Evolutionary conservation across 805 yeast genomes (phyloP).

Genomic region (Yueomyces sp.): DNA sequence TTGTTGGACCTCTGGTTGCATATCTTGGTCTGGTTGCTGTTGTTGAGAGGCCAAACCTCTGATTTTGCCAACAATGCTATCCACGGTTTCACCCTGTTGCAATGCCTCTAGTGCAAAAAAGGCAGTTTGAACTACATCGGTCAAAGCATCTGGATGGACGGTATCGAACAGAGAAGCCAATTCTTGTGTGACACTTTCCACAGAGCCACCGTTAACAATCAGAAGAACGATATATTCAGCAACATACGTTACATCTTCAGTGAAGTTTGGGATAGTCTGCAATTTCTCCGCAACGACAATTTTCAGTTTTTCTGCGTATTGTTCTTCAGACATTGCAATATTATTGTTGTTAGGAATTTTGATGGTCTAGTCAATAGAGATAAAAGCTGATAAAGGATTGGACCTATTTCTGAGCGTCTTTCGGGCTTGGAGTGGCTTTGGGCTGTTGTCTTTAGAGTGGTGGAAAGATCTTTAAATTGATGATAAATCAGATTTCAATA

Average conservation of each 20-base stretch:
- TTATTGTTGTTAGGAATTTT: too few relatives aligned
- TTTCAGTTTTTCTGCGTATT: constrained; percentile 28
- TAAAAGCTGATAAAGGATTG: too few relatives aligned
- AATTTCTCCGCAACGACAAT: constrained; percentile 30
- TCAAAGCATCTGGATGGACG: constrained; percentile 46
- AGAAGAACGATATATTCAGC: constrained; percentile 65
- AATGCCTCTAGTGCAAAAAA: constrained; percentile 41
- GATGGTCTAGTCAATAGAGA: too few relatives aligned
- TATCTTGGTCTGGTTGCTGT: not conserved
- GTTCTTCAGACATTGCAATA: constrained; percentile 18
- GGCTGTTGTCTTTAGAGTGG: too few relatives aligned
- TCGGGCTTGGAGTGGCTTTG: too few relatives aligned
- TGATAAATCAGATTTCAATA: too few relatives aligned
- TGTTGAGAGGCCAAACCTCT: constrained; percentile 6
- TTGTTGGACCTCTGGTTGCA: constrained; percentile 6
- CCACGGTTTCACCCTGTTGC: constrained; percentile 22
- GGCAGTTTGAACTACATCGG: constrained; percentile 41
- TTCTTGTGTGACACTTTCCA: constrained; percentile 47
- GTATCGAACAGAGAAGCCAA: constrained; percentile 48
- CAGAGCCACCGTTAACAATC: constrained; percentile 53
- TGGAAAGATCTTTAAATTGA: too few relatives aligned
- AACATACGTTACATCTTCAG: constrained; percentile 44
- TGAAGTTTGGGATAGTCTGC: constrained; percentile 27
- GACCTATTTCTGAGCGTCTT: too few relatives aligned
- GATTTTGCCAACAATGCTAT: constrained; percentile 20